Percentiles rank a stretch among this genome's conserved stretches.
phyloP scores from a whole-genome alignment of 345 rosid genomes.

The Salix arbutifolia region DNA sequence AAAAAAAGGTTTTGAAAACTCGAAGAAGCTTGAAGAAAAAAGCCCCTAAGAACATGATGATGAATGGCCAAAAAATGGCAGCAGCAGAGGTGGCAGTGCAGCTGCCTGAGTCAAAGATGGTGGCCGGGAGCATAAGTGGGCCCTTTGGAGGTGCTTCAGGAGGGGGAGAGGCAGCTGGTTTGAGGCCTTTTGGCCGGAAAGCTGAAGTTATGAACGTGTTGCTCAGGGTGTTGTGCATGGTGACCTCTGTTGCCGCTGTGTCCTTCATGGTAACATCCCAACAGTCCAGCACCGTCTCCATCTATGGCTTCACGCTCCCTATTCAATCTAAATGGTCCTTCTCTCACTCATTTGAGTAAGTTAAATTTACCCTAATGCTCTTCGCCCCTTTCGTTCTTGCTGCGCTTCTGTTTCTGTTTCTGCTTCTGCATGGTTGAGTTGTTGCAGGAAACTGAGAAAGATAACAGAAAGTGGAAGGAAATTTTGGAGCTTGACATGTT shows the following conservation, averaged over 20 bases:
- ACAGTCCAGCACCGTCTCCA: conserved; percentile 47
- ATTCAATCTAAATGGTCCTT: conserved; percentile 70
- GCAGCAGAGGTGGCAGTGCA: conserved; percentile 21
- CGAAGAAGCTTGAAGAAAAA: neutral
- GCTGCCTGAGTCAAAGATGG: conserved; percentile 29
- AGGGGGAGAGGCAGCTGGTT: neutral
- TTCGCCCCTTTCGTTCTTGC: neutral
- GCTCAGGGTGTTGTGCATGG: conserved; percentile 52
- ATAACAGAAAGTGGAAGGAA: neutral
- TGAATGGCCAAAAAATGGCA: conserved; percentile 28
- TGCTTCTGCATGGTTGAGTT: conserved; percentile 1
- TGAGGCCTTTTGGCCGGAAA: conserved; percentile 24
- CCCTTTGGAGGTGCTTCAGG: neutral
- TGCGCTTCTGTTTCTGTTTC: neutral
- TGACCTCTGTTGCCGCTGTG: conserved; percentile 43
- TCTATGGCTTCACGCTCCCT: conserved; percentile 64
- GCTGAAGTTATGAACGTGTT: conserved; percentile 37
- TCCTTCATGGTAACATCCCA: conserved; percentile 67
- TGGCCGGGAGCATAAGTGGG: conserved; percentile 7
- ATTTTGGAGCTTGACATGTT: neutral
- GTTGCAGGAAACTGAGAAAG: conserved; percentile 14
- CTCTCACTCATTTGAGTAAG: conserved; percentile 75
- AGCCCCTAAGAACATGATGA: conserved; percentile 1
- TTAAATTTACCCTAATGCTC: neutral
- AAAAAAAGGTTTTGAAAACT: neutral